Evolutionary conservation across 2,329 filamentous ascomycete species (phyloP), one percentile per base, ranked within the genome.

Genomic region (Fusarium equiseti): DNA sequence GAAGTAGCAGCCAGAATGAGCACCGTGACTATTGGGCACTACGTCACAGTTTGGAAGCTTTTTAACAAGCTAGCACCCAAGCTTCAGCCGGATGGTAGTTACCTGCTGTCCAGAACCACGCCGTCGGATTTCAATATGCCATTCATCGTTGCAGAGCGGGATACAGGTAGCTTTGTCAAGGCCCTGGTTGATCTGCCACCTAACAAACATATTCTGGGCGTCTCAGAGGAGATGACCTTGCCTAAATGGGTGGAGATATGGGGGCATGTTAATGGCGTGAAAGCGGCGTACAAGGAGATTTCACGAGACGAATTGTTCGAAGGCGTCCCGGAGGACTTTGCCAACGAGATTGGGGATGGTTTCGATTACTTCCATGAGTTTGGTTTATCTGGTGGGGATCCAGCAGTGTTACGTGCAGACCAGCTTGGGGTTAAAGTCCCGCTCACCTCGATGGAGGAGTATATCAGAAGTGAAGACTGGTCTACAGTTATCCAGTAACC

Each of bases 241-340:
- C 68, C 5, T 64, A 61, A 68, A 24, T 56, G 22, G 64, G 63
- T 22, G 49, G 62, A 12, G 52, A 64, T 22, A 44, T 72, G 54
- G 68, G 68, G 31, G 59, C 61, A 43, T 58, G 61, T 12, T 48
- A 72, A n/a, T 62, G 68, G 26, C 40, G 70, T n/a, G 45, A 64
- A 20, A 61, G 70, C 38, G 55, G 68, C 40, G 57, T 72, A 63
- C 18, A 68, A 72, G 20, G 64, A 71, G n/a, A 45, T 66, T n/a
- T 62, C 64, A 0, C 66, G 68, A 24, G 65, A 72, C 0, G 48
- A 68, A 8, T 57, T 69, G 3, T 62, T 49, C 26, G 42, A 66
- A 26, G 70, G 8, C 55, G n/a, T 54, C 3, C 51, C 51, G 5
- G 51, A 44, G 8, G 51, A 7, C 8, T 24, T 54, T 18, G 27